phyloP scores from a whole-genome alignment of 225 moss, liverwort and hornwort genomes.

The Sphagnum tenellum region DNA sequence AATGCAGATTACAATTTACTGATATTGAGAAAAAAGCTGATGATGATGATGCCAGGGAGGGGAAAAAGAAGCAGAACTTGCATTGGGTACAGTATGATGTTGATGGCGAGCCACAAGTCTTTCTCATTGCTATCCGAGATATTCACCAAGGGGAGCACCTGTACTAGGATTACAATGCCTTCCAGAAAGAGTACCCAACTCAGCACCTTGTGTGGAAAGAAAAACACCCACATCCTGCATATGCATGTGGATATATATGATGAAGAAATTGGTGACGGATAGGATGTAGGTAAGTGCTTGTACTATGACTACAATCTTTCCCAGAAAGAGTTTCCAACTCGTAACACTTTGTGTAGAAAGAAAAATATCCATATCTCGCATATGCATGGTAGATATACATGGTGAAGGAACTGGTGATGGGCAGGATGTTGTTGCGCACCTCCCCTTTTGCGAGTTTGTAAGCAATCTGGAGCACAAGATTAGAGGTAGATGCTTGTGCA shows the following conservation, averaged over 20 bases:
- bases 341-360: slow-evolving; percentile 66
- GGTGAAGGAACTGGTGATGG: too few relatives aligned
- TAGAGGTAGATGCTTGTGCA: too few relatives aligned
- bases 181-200: slow-evolving; percentile 86
- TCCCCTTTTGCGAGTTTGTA: too few relatives aligned
- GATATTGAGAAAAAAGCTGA: too few relatives aligned
- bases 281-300: slow-evolving; percentile 54
- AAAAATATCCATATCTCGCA: too few relatives aligned
- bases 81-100: slow-evolving; percentile 79
- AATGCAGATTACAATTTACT: too few relatives aligned
- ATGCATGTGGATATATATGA: too few relatives aligned
- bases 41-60: slow-evolving; percentile 42
- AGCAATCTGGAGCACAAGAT: too few relatives aligned
- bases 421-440: too few relatives aligned
- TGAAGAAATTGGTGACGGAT: too few relatives aligned
- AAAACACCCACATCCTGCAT: too few relatives aligned
- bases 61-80: slow-evolving; percentile 77
- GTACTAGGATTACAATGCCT: slow-evolving; percentile 92
- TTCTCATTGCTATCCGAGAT: slow-evolving; percentile 81
- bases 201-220: slow-evolving; percentile 60
- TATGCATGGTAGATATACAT: too few relatives aligned
- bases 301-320: slow-evolving; percentile 93
- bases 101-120: slow-evolving; percentile 73
- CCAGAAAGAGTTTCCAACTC: slow-evolving; percentile 83
- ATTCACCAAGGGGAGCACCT: slow-evolving; percentile 84